These are phyloP conservation scores for Cryphonectria radicalis DNA, from an alignment of 2,329 filamentous ascomycete genomes.

Conservation along the genomic window DNA sequence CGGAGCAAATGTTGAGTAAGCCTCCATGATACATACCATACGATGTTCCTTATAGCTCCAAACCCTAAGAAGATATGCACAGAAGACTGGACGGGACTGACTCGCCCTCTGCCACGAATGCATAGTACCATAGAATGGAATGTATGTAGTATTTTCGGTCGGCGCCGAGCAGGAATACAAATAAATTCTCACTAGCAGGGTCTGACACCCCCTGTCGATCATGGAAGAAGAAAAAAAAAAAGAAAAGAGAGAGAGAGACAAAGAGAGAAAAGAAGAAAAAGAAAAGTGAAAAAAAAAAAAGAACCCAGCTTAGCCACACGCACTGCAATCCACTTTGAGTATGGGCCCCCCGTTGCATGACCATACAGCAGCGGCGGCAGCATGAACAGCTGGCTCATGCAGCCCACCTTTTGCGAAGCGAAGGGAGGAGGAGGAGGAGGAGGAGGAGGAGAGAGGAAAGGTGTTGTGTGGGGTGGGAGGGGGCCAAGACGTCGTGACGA, in stretches of 20 bases:
- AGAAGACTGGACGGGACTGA: no score
- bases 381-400: not conserved
- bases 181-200: not conserved
- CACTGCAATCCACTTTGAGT: not conserved
- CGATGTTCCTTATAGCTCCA: no score
- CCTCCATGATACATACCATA: no score
- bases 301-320: not conserved
- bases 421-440: no score
- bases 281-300: not conserved
- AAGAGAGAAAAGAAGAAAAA: not conserved
- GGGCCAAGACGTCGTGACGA: not conserved
- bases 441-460: not conserved
- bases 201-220: conserved; percentile 7
- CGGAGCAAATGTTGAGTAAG: not conserved
- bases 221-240: no score
- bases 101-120: not conserved
- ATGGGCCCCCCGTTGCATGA: not conserved
- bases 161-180: conserved; percentile 1
- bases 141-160: not conserved
- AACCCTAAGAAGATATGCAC: no score
- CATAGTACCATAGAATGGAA: not conserved
- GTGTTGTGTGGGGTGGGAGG: not conserved
- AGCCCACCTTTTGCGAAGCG: not conserved
- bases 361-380: not conserved
- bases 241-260: not conserved